A percentile compares a stretch with the other conserved stretches of the same genome.
These are phyloP conservation scores for Dysphania ambrosioides DNA, from an alignment of 148 eudicot species.

Conservation along the genomic window DNA sequence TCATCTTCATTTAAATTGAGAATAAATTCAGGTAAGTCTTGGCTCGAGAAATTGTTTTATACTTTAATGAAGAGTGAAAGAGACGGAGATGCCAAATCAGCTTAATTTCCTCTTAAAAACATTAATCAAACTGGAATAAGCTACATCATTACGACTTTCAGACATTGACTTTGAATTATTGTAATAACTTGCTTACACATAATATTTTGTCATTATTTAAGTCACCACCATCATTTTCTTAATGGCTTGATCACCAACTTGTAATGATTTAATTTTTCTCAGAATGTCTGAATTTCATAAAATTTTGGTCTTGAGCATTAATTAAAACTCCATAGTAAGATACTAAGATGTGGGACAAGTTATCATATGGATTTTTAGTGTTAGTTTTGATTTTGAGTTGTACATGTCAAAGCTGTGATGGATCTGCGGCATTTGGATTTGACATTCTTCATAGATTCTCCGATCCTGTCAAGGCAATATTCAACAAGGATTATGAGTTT, in stretches of 20 bases:
- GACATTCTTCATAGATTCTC: constrained; percentile 76
- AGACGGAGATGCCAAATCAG: constrained; percentile 5
- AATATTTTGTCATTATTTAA: not conserved
- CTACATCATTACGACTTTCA: not conserved
- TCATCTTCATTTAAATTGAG: no score
- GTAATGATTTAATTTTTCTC: not conserved
- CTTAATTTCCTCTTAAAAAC: constrained; percentile 3
- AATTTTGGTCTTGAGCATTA: not conserved
- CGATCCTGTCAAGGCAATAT: constrained; percentile 57
- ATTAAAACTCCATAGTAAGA: no score
- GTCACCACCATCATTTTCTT: not conserved
- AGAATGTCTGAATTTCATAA: constrained; percentile 2
- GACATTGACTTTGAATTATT: constrained; percentile 22
- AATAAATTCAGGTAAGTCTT: not conserved
- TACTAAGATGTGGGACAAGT: constrained; percentile 12
- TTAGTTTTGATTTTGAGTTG: constrained; percentile 18
- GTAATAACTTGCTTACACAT: constrained; percentile 12
- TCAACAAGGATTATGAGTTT: constrained; percentile 36
- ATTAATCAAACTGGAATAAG: constrained; percentile 10
- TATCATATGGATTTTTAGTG: not conserved
- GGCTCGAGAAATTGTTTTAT: no score
- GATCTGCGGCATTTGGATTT: constrained; percentile 52
- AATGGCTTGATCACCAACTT: constrained; percentile 1
- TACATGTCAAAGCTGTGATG: constrained; percentile 32
- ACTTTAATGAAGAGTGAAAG: no score